Percentiles rank a stretch among this genome's conserved stretches.
Evolutionary conservation across 352 stramenopile species (phyloP).

Genomic region (Phytophthora fragariae): DNA sequence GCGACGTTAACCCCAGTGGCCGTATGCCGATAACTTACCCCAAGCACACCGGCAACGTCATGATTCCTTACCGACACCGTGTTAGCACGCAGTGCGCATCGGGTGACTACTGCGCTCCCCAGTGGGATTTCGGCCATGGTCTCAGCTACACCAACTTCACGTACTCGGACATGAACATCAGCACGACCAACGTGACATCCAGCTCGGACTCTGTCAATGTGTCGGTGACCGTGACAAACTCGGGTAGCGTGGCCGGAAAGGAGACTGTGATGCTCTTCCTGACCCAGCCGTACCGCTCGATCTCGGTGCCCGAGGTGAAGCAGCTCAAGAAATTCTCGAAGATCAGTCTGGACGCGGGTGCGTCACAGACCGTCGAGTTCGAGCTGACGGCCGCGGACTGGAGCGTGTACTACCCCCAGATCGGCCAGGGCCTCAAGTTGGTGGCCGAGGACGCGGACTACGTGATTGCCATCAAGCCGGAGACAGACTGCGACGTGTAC

Average conservation of each 20-base stretch:
- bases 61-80: not conserved
- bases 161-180: not conserved
- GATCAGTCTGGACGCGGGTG: constrained; percentile 3
- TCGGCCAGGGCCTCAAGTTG: not conserved
- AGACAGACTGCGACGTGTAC: constrained; percentile 7
- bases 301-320: constrained; percentile 79
- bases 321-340: constrained; percentile 83
- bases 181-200: not conserved
- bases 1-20: not conserved
- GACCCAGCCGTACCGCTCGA: constrained; percentile 59
- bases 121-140: not conserved
- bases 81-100: not conserved
- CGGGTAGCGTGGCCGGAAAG: constrained; percentile 55
- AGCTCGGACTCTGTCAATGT: not conserved
- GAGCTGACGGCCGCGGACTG: not conserved
- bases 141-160: not conserved
- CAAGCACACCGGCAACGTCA: not conserved
- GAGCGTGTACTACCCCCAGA: constrained; percentile 2
- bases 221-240: constrained; percentile 45
- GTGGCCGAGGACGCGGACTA: constrained; percentile 1
- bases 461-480: not conserved
- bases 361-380: not conserved
- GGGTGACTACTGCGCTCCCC: not conserved
- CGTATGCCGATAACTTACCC: constrained; percentile 1
- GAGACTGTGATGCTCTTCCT: constrained; percentile 84